Percentiles rank a stretch among this genome's conserved stretches.
phyloP scores from a whole-genome alignment of 2,329 filamentous ascomycete species.

The Pseudogymnoascus sp. region DNA sequence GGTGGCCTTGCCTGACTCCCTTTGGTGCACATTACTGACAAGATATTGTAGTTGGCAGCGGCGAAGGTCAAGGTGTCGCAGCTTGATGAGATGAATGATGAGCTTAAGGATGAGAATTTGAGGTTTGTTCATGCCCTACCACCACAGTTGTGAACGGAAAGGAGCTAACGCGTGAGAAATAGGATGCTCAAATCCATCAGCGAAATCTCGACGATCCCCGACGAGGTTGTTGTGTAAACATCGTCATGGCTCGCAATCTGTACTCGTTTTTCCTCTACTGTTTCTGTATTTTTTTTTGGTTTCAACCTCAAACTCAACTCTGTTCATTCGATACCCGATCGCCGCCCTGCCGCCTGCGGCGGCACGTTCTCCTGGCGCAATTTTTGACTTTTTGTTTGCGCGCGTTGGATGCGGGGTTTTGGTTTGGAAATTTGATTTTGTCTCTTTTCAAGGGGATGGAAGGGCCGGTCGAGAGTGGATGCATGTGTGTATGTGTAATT shows the following conservation, averaged over 20 bases:
- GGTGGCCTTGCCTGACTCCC: conserved; percentile 26
- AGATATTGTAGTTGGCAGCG: conserved; percentile 24
- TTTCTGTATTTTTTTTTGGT: conserved; percentile 7
- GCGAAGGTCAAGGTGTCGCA: conserved; percentile 25
- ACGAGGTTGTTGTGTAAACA: neutral
- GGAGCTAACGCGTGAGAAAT: neutral
- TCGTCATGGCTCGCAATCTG: neutral
- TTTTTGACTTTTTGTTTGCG: neutral
- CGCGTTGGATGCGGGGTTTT: neutral
- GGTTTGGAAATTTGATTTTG: neutral
- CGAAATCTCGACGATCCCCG: conserved; percentile 15
- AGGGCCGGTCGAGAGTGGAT: conserved; percentile 3
- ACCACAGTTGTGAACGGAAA: neutral
- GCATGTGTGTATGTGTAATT: conserved; percentile 3
- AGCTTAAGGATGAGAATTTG: conserved; percentile 48
- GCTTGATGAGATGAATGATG: conserved; percentile 45
- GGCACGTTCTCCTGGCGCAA: conserved; percentile 4
- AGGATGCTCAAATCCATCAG: conserved; percentile 32
- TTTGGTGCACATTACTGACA: conserved; percentile 12
- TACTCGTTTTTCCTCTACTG: conserved; percentile 8
- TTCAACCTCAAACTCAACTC: conserved; percentile 13
- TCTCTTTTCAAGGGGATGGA: neutral
- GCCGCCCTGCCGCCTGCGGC: neutral
- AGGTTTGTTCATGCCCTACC: conserved; percentile 26
- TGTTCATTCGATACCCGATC: conserved; percentile 1